Percentiles rank a stretch among this genome's conserved stretches.
Evolutionary conservation across 2,329 filamentous ascomycete species (phyloP).

Genomic region (Sporothrix dimorphospora): DNA sequence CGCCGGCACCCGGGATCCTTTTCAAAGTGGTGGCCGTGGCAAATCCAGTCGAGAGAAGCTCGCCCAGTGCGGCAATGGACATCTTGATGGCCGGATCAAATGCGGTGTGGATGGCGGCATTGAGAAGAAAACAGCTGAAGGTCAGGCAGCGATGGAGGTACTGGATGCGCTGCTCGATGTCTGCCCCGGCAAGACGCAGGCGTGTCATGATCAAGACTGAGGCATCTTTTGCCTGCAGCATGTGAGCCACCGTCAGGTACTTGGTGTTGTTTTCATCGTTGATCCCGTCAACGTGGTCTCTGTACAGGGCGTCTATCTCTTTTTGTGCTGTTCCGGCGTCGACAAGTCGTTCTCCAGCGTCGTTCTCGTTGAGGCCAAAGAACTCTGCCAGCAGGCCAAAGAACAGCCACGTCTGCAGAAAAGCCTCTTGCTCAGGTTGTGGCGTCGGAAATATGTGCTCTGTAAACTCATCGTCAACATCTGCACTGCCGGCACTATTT

Average conservation of each 20-base stretch:
- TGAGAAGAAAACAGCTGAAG: constrained; percentile 32
- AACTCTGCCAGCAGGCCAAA: constrained; percentile 42
- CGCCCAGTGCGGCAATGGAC: constrained; percentile 39
- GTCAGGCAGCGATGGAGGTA: constrained; percentile 35
- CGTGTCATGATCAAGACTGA: constrained; percentile 29
- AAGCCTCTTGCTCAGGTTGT: constrained; percentile 30
- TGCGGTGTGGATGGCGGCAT: constrained; percentile 28
- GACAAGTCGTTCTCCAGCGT: neutral
- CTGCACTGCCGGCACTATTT: too few species aligned
- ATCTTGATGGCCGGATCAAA: constrained; percentile 37
- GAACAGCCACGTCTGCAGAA: constrained; percentile 43
- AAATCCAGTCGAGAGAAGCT: constrained; percentile 35
- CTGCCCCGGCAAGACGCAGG: constrained; percentile 14
- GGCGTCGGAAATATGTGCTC: constrained; percentile 9
- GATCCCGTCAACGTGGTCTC: neutral
- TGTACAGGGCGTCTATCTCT: constrained; percentile 18
- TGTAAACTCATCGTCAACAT: constrained; percentile 12
- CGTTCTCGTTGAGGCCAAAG: constrained; percentile 37
- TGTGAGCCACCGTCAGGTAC: neutral
- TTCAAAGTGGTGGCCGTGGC: constrained; percentile 15
- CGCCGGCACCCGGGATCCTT: neutral
- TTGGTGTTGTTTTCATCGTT: neutral
- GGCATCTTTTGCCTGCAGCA: neutral
- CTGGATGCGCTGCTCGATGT: constrained; percentile 30
- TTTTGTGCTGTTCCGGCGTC: neutral